Evolutionary conservation across 768 basidiomycete genomes (phyloP).

Genomic region (Dacryopinax primogenitus): DNA sequence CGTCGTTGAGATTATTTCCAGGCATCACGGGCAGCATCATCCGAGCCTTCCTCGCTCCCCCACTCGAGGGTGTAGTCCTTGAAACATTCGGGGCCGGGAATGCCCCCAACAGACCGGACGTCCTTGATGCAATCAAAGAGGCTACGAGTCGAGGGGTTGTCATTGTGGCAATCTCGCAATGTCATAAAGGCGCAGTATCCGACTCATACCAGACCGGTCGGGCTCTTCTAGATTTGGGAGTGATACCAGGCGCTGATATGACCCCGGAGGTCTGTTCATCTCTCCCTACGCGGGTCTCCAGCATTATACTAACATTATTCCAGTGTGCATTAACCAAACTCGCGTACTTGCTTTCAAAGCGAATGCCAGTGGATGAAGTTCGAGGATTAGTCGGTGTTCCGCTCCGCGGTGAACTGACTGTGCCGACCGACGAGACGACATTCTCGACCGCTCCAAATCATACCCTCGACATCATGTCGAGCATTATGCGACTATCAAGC

Average conservation of each 20-base stretch:
- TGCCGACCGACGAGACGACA: slow-evolving; percentile 34
- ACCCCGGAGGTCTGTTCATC: slow-evolving; percentile 66
- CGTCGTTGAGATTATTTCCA: slow-evolving; percentile 72
- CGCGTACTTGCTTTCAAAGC: slow-evolving; percentile 79
- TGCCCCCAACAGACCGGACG: slow-evolving; percentile 66
- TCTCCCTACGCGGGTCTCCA: background rate
- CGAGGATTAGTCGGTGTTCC: slow-evolving; percentile 63
- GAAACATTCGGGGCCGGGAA: slow-evolving; percentile 92
- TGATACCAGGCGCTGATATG: slow-evolving; percentile 82
- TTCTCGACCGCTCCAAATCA: slow-evolving; percentile 10
- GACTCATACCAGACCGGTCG: slow-evolving; percentile 72
- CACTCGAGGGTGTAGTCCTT: slow-evolving; percentile 68
- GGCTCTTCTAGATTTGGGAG: slow-evolving; percentile 54
- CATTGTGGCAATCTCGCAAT: slow-evolving; percentile 86
- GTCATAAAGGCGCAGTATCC: slow-evolving; percentile 72
- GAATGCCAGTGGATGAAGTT: slow-evolving; percentile 53
- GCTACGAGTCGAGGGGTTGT: slow-evolving; percentile 75
- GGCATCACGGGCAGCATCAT: slow-evolving; percentile 68
- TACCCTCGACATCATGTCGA: background rate
- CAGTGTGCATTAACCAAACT: slow-evolving; percentile 86
- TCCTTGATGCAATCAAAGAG: slow-evolving; percentile 61
- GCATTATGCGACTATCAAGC: background rate
- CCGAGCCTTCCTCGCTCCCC: slow-evolving; percentile 59
- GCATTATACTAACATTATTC: background rate
- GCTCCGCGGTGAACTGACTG: slow-evolving; percentile 79